Evolutionary conservation across 305 asterid genomes (phyloP).

Genomic region (Fraxinus nigra): DNA sequence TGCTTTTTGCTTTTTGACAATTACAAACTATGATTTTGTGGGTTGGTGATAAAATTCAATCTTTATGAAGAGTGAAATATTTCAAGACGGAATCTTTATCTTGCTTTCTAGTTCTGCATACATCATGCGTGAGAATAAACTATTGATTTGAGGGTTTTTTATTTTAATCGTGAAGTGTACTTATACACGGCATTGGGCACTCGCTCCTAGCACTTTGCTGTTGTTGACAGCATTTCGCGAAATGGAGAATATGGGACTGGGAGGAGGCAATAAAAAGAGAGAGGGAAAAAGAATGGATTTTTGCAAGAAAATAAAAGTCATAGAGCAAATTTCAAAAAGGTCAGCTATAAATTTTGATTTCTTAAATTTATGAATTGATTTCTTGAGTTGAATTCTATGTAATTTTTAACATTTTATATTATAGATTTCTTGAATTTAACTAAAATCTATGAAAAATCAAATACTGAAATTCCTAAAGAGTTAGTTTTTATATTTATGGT

Average conservation of each 20-base stretch:
- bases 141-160: neutral
- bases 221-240: neutral
- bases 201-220: neutral
- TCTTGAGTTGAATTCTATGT: neutral
- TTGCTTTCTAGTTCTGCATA: slow-evolving; percentile 17
- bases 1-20: slow-evolving; percentile 1
- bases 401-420: neutral
- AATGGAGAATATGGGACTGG: neutral
- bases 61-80: slow-evolving; percentile 18
- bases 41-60: slow-evolving; percentile 9
- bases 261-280: neutral
- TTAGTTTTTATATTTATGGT: neutral
- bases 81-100: slow-evolving; percentile 19
- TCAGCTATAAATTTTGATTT: neutral
- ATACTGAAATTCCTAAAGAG: neutral
- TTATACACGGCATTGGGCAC: neutral
- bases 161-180: neutral
- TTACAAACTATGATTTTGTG: neutral
- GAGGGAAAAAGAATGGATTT: neutral
- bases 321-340: neutral
- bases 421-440: neutral
- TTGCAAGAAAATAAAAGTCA: neutral
- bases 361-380: neutral
- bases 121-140: slow-evolving; percentile 17
- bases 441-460: neutral